A percentile compares a stretch with the other conserved stretches of the same genome.
Conservation (phyloP, 495 filamentous ascomycete genomes). For the Clohesyomyces aquaticus region DNA sequence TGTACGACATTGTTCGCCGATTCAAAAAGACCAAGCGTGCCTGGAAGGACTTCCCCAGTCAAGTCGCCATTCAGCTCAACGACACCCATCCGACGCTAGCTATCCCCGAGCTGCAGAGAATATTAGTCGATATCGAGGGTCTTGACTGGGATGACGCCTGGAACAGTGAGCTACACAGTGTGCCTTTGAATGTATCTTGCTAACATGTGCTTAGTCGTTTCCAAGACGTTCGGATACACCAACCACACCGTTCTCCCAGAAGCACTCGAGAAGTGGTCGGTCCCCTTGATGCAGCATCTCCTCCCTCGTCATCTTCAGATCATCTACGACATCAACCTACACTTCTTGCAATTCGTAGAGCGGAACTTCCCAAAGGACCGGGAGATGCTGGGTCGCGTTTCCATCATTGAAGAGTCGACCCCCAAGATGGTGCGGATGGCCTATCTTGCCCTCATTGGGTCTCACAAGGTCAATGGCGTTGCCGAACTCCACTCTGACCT, state of each 20-base stretch:
- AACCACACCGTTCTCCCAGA: slow-evolving; percentile 98
- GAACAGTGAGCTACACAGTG: slow-evolving; percentile 56
- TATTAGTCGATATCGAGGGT: slow-evolving; percentile 85
- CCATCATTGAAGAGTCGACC: slow-evolving; percentile 94
- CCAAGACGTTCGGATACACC: slow-evolving; percentile 86
- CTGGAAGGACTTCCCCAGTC: slow-evolving; percentile 91
- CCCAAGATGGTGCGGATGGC: slow-evolving; percentile 99
- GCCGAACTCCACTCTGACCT: slow-evolving; percentile 96
- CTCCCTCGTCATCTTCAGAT: slow-evolving; percentile 95
- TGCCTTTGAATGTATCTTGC: slow-evolving; percentile 44
- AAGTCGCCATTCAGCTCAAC: slow-evolving; percentile 96
- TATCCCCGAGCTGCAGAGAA: slow-evolving; percentile 91
- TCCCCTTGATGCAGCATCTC: slow-evolving; percentile 86
- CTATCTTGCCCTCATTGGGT: slow-evolving; percentile 90
- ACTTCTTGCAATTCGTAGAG: slow-evolving; percentile 89
- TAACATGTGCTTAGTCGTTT: slow-evolving; percentile 48
- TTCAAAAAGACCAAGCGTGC: slow-evolving; percentile 95
- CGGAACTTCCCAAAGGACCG: slow-evolving; percentile 85
- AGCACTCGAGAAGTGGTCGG: slow-evolving; percentile 98
- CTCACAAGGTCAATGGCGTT: slow-evolving; percentile 98
- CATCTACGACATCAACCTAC: slow-evolving; percentile 97
- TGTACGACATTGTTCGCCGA: slow-evolving; percentile 92
- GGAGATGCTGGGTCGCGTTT: slow-evolving; percentile 81
- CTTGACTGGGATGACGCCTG: slow-evolving; percentile 94
- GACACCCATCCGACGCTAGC: slow-evolving; percentile 97